Base-by-base conservation (phyloP, 768 basidiomycete genomes). In the Boletus patriciae region DNA sequence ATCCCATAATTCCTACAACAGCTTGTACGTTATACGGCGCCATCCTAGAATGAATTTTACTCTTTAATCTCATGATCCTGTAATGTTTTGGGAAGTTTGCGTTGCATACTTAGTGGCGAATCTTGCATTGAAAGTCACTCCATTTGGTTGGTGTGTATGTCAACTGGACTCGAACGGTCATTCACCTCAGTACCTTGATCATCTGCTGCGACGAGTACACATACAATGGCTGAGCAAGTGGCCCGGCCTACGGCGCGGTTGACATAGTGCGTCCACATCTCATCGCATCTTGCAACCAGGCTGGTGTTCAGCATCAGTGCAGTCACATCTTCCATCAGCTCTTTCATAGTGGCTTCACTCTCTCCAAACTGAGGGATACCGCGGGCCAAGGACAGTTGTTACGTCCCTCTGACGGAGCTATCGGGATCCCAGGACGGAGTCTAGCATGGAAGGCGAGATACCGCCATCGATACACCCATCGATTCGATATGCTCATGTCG, bases 391-490 rank as follows among this genome's bases (percentile, higher is more conserved):
- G 85, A 64, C 80, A 82, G 16, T 69, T 92, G 18, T 81, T 86
- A 60, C 67, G 71, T 48, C 64, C 74, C 25, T 67, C 74, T 5
- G 73, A 78, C 52, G 73, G 71, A 52, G 66, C 73, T 3, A 68
- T 77, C 34, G 83, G 80, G 46, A 76, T 88, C 9, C 71, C 82
- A 54, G 92, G 92, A n/a, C 78, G 92, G 64, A 92, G 91, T 71
- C 72, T 94, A 54, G 85, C 84, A 50, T 94, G 92, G 92, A 94
- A 93, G 87, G 91, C 57, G 45, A 72, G 70, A 29, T 46, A 51
- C n/a, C 18, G 8, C 58, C 41, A 57, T 46, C 54, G 54, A 58
- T 49, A 11, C 47, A 52, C 50, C 36, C 52, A 55, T 55, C 59
- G 55, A 40, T 68, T 45, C 65, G 46, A 46, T 50, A 16, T 12